Percentiles rank a stretch among this genome's conserved stretches.
phyloP scores from a whole-genome alignment of 73 alveolate genomes.

The Paramecium sexaurelia region DNA sequence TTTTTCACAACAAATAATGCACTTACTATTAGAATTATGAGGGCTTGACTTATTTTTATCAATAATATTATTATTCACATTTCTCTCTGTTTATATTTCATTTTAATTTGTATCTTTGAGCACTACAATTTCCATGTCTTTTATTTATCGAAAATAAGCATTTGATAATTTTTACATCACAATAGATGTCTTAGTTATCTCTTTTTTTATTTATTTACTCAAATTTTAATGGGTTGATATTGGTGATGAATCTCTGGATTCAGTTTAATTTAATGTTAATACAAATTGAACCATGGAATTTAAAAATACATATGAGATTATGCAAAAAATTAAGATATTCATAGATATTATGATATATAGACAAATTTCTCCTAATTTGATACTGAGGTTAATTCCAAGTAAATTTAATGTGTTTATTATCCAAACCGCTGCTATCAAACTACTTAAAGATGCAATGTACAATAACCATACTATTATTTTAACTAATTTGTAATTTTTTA shows the following conservation, averaged over 20 bases:
- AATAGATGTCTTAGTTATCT: background rate
- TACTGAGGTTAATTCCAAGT: background rate
- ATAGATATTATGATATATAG: background rate
- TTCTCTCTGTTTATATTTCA: background rate
- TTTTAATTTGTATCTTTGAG: background rate
- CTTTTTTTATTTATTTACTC: background rate
- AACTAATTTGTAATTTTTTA: background rate
- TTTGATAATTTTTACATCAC: background rate
- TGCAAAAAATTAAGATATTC: background rate
- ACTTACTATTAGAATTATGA: background rate
- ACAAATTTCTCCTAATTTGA: background rate
- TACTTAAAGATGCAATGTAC: background rate
- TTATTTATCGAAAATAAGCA: background rate
- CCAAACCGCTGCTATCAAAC: background rate
- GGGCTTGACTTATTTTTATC: background rate
- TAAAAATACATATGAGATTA: background rate
- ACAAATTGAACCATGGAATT: background rate
- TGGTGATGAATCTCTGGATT: conserved; percentile 2
- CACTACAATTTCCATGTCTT: background rate
- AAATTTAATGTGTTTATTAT: conserved; percentile 18
- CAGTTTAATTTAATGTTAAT: background rate
- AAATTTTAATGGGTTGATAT: background rate
- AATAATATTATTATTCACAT: background rate
- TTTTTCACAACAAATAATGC: conserved; percentile 61
- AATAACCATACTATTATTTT: background rate